Conservation (phyloP, 495 filamentous ascomycete species). For the Aspergillus ellipticus region DNA sequence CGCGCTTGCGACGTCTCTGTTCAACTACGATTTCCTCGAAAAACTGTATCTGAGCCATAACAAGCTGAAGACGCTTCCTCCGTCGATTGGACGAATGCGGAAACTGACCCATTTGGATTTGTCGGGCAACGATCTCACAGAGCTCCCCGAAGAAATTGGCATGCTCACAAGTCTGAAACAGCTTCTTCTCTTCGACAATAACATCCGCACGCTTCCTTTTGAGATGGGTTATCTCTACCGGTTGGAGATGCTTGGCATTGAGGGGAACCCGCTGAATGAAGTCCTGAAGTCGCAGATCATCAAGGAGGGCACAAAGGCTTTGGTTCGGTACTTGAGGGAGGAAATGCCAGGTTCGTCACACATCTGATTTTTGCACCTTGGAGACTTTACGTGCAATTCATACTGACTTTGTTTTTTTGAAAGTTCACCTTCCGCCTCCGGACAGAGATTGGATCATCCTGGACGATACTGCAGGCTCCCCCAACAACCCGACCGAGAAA, state of each 20-base stretch:
- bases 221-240: slow-evolving; percentile 85
- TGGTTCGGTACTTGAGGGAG: slow-evolving; percentile 80
- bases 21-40: slow-evolving; percentile 80
- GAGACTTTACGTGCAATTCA: slow-evolving; percentile 3
- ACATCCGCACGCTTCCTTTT: slow-evolving; percentile 72
- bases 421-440: slow-evolving; percentile 61
- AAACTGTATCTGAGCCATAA: slow-evolving; percentile 91
- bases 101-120: slow-evolving; percentile 77
- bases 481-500: slow-evolving; percentile 40
- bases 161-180: slow-evolving; percentile 87
- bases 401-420: slow-evolving; percentile 12
- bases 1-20: slow-evolving; percentile 71
- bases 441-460: slow-evolving; percentile 67
- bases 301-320: slow-evolving; percentile 77
- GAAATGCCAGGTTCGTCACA: slow-evolving; percentile 69
- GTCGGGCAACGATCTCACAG: slow-evolving; percentile 78
- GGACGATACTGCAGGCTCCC: slow-evolving; percentile 51
- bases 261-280: slow-evolving; percentile 80
- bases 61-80: slow-evolving; percentile 70
- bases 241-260: slow-evolving; percentile 83
- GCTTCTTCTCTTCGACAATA: slow-evolving; percentile 83
- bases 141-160: slow-evolving; percentile 86
- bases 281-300: slow-evolving; percentile 70
- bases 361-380: not conserved
- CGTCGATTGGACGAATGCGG: slow-evolving; percentile 74